Conservation (phyloP, 192 early-diverging fungal genomes). For the Coemansia sp. region DNA sequence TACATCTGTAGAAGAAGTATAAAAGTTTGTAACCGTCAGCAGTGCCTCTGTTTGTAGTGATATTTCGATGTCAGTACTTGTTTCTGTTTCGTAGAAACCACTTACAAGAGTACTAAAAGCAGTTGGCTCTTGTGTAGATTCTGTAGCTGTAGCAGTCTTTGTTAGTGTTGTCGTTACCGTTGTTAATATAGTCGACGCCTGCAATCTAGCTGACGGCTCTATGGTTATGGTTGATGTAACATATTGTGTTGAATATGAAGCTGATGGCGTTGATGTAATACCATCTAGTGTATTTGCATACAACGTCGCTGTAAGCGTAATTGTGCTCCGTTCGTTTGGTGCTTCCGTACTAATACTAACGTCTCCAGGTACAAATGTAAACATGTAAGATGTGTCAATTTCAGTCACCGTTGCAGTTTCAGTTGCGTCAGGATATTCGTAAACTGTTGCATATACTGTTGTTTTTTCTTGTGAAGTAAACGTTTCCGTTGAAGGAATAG, state of each 20-base stretch:
- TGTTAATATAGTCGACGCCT: neutral
- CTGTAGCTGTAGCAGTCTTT: neutral
- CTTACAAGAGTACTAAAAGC: too few relatives aligned
- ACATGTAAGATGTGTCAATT: neutral
- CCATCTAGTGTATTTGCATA: neutral
- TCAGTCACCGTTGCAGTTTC: neutral
- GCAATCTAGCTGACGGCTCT: neutral
- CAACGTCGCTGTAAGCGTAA: neutral
- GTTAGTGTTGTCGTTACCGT: neutral
- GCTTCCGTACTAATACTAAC: neutral
- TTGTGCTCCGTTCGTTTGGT: neutral
- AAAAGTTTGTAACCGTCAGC: neutral
- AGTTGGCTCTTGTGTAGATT: neutral
- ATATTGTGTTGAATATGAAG: neutral
- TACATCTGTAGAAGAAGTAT: neutral
- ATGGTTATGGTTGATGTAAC: constrained; percentile 4
- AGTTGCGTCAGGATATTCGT: neutral
- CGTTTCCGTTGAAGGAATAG: neutral
- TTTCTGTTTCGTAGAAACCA: neutral
- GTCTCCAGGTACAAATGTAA: neutral
- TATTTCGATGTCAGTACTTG: neutral
- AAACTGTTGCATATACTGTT: neutral
- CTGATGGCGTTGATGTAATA: neutral
- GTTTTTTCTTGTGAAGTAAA: neutral
- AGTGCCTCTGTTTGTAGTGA: neutral